phyloP scores from a whole-genome alignment of 306 rosid genomes.

The Ammopiptanthus mongolicus region DNA sequence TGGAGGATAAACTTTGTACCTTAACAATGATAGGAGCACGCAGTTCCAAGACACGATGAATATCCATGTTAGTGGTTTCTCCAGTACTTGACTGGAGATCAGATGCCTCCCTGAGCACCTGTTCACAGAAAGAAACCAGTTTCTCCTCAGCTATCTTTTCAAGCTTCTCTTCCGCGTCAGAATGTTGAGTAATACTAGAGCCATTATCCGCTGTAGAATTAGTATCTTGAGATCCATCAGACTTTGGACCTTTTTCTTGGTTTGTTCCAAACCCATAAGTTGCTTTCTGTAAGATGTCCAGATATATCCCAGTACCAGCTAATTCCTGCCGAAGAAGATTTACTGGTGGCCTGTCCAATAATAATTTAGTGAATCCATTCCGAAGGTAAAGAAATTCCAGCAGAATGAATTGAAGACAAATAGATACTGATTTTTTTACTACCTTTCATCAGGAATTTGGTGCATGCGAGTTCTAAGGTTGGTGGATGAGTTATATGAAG shows the following conservation, averaged over 20 bases:
- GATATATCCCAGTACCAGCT: slow-evolving; percentile 75
- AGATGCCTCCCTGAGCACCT: slow-evolving; percentile 93
- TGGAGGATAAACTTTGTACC: slow-evolving; percentile 40
- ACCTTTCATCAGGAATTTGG: slow-evolving; percentile 85
- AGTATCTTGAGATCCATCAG: slow-evolving; percentile 30
- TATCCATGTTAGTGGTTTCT: slow-evolving; percentile 75
- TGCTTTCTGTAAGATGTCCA: slow-evolving; percentile 81
- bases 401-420: neutral
- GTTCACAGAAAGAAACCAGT: slow-evolving; percentile 85
- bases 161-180: slow-evolving; percentile 56
- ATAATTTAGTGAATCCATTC: slow-evolving; percentile 19
- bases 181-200: slow-evolving; percentile 30
- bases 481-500: slow-evolving; percentile 80
- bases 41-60: slow-evolving; percentile 82
- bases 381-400: slow-evolving; percentile 10
- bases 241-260: slow-evolving; percentile 29
- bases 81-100: slow-evolving; percentile 82
- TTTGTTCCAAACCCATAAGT: slow-evolving; percentile 51
- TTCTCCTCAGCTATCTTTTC: slow-evolving; percentile 86
- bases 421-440: neutral
- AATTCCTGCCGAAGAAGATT: slow-evolving; percentile 96
- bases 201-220: slow-evolving; percentile 29
- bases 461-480: slow-evolving; percentile 92
- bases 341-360: slow-evolving; percentile 85
- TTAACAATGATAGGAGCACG: slow-evolving; percentile 90